Percentiles rank a stretch among this genome's conserved stretches.
Evolutionary conservation across 2,329 filamentous ascomycete species (phyloP).

Genomic region (Ophiocordyceps robertsii): DNA sequence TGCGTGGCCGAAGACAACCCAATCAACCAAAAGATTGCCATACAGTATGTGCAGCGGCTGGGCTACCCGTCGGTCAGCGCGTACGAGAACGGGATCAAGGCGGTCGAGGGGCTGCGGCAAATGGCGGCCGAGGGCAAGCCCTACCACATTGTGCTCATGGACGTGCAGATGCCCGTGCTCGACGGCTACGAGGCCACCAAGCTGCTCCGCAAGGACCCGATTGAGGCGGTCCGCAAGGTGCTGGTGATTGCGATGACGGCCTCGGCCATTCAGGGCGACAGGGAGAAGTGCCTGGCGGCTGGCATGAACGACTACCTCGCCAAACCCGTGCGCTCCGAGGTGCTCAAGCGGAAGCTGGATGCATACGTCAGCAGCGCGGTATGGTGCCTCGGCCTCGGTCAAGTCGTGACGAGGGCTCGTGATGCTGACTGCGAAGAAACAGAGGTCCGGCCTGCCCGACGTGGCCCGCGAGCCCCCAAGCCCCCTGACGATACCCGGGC

Average conservation of each 20-base stretch:
- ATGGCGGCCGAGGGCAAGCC: slow-evolving; percentile 59
- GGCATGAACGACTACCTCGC: slow-evolving; percentile 98
- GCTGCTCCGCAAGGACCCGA: slow-evolving; percentile 61
- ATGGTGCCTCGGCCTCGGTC: not conserved
- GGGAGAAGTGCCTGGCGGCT: slow-evolving; percentile 87
- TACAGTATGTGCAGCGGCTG: slow-evolving; percentile 76
- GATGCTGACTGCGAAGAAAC: not conserved
- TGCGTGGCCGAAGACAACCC: slow-evolving; percentile 93
- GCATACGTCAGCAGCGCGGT: slow-evolving; percentile 33
- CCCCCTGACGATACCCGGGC: not conserved
- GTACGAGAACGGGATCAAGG: slow-evolving; percentile 79
- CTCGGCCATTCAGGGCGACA: slow-evolving; percentile 83
- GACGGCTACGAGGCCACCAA: slow-evolving; percentile 89
- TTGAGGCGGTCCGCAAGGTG: slow-evolving; percentile 65
- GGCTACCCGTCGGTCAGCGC: slow-evolving; percentile 73
- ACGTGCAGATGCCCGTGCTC: slow-evolving; percentile 89
- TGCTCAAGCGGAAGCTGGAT: slow-evolving; percentile 71
- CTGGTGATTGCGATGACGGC: slow-evolving; percentile 98
- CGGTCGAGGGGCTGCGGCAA: slow-evolving; percentile 69
- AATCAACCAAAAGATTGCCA: slow-evolving; percentile 89
- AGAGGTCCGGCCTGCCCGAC: not conserved
- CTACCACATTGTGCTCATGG: slow-evolving; percentile 89
- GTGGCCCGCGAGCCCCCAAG: not conserved
- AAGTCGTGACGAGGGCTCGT: too few relatives aligned
- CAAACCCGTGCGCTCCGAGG: slow-evolving; percentile 82